Percentiles rank a stretch among this genome's conserved stretches.
phyloP scores from a whole-genome alignment of 75 land plant species.

The Isoetes taiwanensis region DNA sequence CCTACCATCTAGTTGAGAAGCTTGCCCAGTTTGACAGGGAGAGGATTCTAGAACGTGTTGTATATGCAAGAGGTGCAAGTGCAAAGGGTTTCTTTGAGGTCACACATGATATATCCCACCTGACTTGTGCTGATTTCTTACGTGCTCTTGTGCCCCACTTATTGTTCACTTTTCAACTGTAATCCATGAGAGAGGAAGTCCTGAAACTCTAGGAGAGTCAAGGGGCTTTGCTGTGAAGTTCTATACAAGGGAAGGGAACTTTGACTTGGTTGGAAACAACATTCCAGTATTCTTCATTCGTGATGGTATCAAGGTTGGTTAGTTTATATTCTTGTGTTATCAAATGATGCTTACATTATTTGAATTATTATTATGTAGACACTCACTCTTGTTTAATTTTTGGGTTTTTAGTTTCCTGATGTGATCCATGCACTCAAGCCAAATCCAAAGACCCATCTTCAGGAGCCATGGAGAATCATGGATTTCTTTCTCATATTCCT shows the following conservation, averaged over 20 bases:
- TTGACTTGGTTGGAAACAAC: constrained; percentile 31
- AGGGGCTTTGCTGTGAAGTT: constrained; percentile 25
- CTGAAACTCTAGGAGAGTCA: constrained; percentile 17
- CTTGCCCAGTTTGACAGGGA: constrained; percentile 23
- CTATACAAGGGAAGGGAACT: constrained; percentile 27
- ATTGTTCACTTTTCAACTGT: constrained; percentile 19
- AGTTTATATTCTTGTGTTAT: no score
- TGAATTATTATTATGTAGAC: no score
- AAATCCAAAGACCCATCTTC: not conserved
- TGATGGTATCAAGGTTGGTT: no score
- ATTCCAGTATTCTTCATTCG: constrained; percentile 25
- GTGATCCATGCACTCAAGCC: constrained; percentile 5
- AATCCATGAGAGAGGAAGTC: constrained; percentile 15
- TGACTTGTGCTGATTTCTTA: no score
- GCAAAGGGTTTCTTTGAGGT: constrained; percentile 29
- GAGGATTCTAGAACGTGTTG: constrained; percentile 11
- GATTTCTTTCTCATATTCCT: constrained; percentile 1
- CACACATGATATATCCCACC: constrained; percentile 23
- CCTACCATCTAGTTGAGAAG: constrained; percentile 22
- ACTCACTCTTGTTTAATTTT: no score
- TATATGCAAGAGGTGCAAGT: constrained; percentile 24
- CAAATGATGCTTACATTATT: no score
- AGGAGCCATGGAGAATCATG: constrained; percentile 2
- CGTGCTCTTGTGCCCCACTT: no score
- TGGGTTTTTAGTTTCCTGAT: not conserved